These are phyloP conservation scores for Lasiodiplodia sp. DNA, from an alignment of 2,329 filamentous ascomycete species.

Conservation along the genomic window DNA sequence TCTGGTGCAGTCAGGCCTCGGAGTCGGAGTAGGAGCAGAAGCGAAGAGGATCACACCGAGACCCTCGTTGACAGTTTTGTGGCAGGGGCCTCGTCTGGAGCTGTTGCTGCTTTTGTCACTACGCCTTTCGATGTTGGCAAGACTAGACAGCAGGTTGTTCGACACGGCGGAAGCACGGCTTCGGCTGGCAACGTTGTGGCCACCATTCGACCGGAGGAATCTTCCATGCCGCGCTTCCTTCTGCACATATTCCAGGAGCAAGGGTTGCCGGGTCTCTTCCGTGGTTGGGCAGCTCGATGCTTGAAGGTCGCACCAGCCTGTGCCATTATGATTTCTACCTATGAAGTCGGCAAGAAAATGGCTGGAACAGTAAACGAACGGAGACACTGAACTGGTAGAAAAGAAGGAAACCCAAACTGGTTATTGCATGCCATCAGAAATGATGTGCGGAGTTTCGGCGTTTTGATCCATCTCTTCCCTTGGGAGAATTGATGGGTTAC, in stretches of 20 bases:
- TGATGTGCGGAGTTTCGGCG: slow-evolving; percentile 7
- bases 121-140: slow-evolving; percentile 98
- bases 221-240: slow-evolving; percentile 82
- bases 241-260: slow-evolving; percentile 90
- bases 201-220: slow-evolving; percentile 70
- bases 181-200: slow-evolving; percentile 40
- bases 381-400: slow-evolving; percentile 9
- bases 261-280: slow-evolving; percentile 82
- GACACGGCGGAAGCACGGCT: slow-evolving; percentile 54
- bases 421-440: slow-evolving; percentile 1
- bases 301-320: slow-evolving; percentile 95
- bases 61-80: slow-evolving; percentile 90
- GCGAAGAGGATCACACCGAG: slow-evolving; percentile 72
- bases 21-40: slow-evolving; percentile 40
- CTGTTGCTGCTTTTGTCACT: slow-evolving; percentile 84
- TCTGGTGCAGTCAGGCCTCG: slow-evolving; percentile 42
- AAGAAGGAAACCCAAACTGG: background rate
- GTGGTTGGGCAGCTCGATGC: slow-evolving; percentile 88
- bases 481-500: background rate
- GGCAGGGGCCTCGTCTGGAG: slow-evolving; percentile 83
- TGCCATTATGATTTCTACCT: slow-evolving; percentile 99
- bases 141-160: slow-evolving; percentile 87
- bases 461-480: background rate
- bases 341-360: slow-evolving; percentile 92
- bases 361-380: slow-evolving; percentile 77